Evolutionary conservation across 2,329 filamentous ascomycete genomes (phyloP).

Genomic region (Pseudopithomyces chartarum): DNA sequence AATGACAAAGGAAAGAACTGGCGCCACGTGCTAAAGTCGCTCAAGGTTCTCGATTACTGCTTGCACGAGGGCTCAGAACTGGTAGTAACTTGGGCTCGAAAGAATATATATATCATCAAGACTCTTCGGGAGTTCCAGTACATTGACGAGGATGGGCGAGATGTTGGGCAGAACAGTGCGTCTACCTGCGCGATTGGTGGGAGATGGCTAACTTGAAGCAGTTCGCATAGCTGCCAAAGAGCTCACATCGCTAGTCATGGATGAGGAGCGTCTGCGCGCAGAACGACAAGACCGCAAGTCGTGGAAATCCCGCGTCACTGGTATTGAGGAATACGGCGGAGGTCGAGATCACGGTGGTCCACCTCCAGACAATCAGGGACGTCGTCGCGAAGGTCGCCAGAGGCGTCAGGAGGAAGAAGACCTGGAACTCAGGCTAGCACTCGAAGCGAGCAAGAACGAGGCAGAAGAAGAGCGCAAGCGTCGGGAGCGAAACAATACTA

Average conservation of each 20-base stretch:
- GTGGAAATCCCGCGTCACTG: constrained; percentile 96
- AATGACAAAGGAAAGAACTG: constrained; percentile 99
- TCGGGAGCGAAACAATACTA: constrained; percentile 57
- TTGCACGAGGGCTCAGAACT: constrained; percentile 95
- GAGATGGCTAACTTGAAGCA: constrained; percentile 48
- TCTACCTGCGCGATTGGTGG: neutral
- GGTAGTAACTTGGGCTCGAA: constrained; percentile 95
- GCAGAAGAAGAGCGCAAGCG: constrained; percentile 89
- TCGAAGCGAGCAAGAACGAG: constrained; percentile 94
- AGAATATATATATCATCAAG: constrained; percentile 99
- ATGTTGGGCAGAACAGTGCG: constrained; percentile 95
- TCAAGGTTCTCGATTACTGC: constrained; percentile 98
- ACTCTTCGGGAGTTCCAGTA: constrained; percentile 97
- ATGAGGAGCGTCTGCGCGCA: constrained; percentile 88
- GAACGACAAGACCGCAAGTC: constrained; percentile 90
- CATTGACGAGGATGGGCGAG: constrained; percentile 90
- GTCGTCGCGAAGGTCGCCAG: constrained; percentile 50
- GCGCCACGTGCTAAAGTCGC: constrained; percentile 95
- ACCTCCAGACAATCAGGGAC: constrained; percentile 21
- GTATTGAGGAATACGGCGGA: constrained; percentile 79
- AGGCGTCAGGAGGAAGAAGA: constrained; percentile 78
- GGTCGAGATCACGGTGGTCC: constrained; percentile 42
- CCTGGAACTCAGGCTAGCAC: constrained; percentile 83
- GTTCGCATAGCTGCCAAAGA: constrained; percentile 97
- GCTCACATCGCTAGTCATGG: constrained; percentile 85